These are phyloP conservation scores for Ajuga reptans DNA, from an alignment of 305 asterid species.

Conservation along the genomic window DNA sequence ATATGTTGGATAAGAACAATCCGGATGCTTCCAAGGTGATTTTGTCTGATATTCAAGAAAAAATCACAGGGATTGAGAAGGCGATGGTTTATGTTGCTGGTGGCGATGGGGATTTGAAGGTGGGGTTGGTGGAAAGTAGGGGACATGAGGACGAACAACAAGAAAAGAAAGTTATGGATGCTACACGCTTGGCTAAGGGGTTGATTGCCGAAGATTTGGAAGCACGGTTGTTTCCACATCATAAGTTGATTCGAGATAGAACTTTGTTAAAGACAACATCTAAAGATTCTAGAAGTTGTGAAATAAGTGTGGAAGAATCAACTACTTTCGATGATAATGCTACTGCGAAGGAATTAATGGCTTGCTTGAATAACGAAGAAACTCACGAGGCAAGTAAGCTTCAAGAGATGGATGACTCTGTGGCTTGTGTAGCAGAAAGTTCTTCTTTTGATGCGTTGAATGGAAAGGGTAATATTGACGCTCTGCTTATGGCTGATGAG, in stretches of 20 bases:
- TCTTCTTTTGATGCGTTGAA: conserved; percentile 27
- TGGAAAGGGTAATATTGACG: conserved; percentile 34
- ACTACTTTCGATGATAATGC: conserved; percentile 39
- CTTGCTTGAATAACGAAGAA: conserved; percentile 40
- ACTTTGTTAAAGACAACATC: conserved; percentile 41
- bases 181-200: conserved; percentile 42
- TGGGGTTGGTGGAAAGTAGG: conserved; percentile 16
- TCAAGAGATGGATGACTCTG: conserved; percentile 50
- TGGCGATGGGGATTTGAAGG: conserved; percentile 31
- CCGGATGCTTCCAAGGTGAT: conserved; percentile 74
- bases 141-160: conserved; percentile 25
- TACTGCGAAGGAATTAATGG: conserved; percentile 38
- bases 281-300: neutral
- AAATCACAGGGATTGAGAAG: conserved; percentile 82
- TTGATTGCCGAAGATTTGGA: conserved; percentile 60
- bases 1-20: conserved; percentile 65
- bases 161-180: conserved; percentile 24
- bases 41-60: conserved; percentile 71
- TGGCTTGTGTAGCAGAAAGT: conserved; percentile 19
- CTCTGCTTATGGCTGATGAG: conserved; percentile 58
- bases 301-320: no score
- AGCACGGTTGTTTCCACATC: conserved; percentile 79
- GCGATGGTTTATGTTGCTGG: conserved; percentile 52
- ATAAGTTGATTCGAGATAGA: conserved; percentile 64
- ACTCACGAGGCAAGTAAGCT: conserved; percentile 33